Evolutionary conservation across 768 basidiomycete species (phyloP).

Genomic region (Hebeloma cylindrosporum): DNA sequence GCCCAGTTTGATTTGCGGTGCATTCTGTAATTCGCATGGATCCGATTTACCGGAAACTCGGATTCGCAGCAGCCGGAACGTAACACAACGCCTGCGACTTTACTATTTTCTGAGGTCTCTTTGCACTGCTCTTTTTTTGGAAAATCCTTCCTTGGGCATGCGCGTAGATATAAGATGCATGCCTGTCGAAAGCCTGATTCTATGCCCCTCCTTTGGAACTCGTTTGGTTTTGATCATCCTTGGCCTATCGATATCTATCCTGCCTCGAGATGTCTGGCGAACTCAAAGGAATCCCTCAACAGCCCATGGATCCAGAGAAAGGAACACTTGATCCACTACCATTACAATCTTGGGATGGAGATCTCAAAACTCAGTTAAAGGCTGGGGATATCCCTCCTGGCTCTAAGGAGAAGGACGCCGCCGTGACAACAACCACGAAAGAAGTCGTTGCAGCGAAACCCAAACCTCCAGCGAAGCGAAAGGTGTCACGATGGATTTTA

Average conservation of each 20-base stretch:
- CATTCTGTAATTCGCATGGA: conserved; percentile 25
- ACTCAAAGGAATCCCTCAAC: conserved; percentile 36
- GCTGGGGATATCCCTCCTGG: conserved; percentile 18
- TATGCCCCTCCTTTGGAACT: conserved; percentile 22
- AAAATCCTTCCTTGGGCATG: conserved; percentile 22
- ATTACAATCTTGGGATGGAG: conserved; percentile 32
- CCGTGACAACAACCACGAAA: conserved; percentile 35
- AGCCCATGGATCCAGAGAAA: conserved; percentile 57
- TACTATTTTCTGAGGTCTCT: conserved; percentile 23
- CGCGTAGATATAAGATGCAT: conserved; percentile 30
- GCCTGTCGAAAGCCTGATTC: conserved; percentile 19
- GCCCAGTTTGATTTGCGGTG: conserved; percentile 20
- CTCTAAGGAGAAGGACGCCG: conserved; percentile 43
- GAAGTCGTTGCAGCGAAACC: conserved; percentile 34
- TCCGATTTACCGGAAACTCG: conserved; percentile 28
- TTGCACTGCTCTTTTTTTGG: conserved; percentile 23
- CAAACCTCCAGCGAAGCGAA: conserved; percentile 43
- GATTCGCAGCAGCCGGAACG: conserved; percentile 21
- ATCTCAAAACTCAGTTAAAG: conserved; percentile 34
- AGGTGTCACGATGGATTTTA: conserved; percentile 57
- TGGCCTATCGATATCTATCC: conserved; percentile 19
- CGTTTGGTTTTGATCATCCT: conserved; percentile 18
- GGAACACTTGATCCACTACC: conserved; percentile 50
- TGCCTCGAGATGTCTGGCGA: conserved; percentile 44
- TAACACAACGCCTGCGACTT: conserved; percentile 26